phyloP scores from a whole-genome alignment of 148 eudicot genomes.

The Heliamphora exappendiculata region DNA sequence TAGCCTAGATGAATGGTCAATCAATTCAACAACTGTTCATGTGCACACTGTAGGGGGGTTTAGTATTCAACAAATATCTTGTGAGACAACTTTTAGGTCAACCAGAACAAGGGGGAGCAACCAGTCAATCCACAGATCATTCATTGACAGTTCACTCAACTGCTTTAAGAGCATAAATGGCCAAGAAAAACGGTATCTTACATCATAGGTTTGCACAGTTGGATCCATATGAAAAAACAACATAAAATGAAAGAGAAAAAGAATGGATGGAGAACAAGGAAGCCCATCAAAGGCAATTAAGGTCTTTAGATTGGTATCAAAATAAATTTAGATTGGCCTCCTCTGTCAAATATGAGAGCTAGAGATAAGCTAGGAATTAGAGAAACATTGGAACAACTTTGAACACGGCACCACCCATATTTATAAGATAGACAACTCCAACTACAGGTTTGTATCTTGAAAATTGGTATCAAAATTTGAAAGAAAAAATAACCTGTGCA shows the following conservation, averaged over 20 bases:
- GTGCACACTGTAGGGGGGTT: not conserved
- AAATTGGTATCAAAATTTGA: not conserved
- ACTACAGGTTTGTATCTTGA: not conserved
- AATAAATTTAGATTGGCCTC: not conserved
- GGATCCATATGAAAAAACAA: not conserved
- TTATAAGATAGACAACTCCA: not conserved
- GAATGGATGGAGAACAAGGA: not conserved
- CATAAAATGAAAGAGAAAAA: not conserved
- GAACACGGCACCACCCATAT: not conserved
- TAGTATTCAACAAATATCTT: not conserved
- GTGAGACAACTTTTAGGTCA: not conserved
- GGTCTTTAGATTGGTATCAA: not conserved
- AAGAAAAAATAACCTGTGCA: constrained; percentile 61
- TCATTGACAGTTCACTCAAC: not conserved
- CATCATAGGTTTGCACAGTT: not conserved
- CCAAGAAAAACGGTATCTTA: not conserved
- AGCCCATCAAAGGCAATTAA: not conserved
- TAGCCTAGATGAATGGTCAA: not conserved
- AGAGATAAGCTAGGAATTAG: not conserved
- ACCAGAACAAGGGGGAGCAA: constrained; percentile 1
- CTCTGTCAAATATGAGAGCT: not conserved
- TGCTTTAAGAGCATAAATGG: not conserved
- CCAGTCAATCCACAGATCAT: not conserved
- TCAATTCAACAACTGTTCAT: not conserved
- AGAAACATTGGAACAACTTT: not conserved